Conservation (phyloP, 164 flowering plant genomes). For the Santalum album region DNA sequence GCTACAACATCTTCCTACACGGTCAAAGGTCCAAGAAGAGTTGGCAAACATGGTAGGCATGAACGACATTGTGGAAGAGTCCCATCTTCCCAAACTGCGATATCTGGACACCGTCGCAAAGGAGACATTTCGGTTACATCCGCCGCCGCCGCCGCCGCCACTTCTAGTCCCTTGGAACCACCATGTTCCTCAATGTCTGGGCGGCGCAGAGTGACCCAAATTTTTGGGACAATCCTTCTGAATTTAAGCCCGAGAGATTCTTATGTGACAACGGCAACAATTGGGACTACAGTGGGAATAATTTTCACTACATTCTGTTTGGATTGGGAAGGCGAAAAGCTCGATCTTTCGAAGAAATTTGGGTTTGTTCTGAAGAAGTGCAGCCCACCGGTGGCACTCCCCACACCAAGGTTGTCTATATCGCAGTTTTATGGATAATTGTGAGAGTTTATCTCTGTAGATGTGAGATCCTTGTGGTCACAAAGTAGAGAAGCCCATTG, state of each 20-base stretch:
- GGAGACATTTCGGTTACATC: slow-evolving; percentile 38
- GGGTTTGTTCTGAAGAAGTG: slow-evolving; percentile 56
- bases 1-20: slow-evolving; percentile 24
- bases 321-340: slow-evolving; percentile 54
- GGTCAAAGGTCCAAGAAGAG: slow-evolving; percentile 30
- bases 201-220: slow-evolving; percentile 62
- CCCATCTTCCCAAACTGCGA: slow-evolving; percentile 27
- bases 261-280: slow-evolving; percentile 7
- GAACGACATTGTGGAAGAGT: slow-evolving; percentile 31
- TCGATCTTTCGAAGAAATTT: slow-evolving; percentile 49
- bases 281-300: slow-evolving; percentile 45
- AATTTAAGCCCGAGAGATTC: slow-evolving; percentile 59
- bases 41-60: slow-evolving; percentile 29
- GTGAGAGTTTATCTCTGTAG: too few species aligned
- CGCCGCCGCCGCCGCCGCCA: slow-evolving; percentile 30
- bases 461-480: too few species aligned
- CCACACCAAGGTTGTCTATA: slow-evolving; percentile 42
- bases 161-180: slow-evolving; percentile 52
- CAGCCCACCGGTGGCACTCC: slow-evolving; percentile 37
- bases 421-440: slow-evolving; percentile 19
- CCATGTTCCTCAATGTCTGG: slow-evolving; percentile 59
- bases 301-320: slow-evolving; percentile 56
- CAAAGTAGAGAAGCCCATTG: too few species aligned
- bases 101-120: slow-evolving; percentile 35
- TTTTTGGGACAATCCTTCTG: slow-evolving; percentile 43